Conservation (phyloP, 139 green algal species). For the Chara braunii region DNA sequence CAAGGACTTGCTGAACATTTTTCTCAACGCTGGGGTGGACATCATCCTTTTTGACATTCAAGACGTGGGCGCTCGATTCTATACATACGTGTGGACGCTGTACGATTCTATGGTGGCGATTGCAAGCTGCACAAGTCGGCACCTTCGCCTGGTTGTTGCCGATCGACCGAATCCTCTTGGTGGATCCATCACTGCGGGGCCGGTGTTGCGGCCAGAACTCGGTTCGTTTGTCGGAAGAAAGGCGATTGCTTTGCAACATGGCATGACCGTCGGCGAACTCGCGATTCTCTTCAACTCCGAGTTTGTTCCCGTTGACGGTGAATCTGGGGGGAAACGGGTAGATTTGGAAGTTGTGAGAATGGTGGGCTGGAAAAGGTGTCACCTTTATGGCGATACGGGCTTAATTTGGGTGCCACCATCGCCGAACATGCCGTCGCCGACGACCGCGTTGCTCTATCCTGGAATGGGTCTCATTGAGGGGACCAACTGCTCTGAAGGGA, state of each 20-base stretch:
- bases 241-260: constrained; percentile 43
- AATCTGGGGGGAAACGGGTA: constrained; percentile 20
- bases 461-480: constrained; percentile 45
- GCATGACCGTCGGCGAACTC: constrained; percentile 48
- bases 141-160: constrained; percentile 36
- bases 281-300: constrained; percentile 47
- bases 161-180: constrained; percentile 49
- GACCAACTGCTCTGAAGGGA: constrained; percentile 38
- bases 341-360: constrained; percentile 43
- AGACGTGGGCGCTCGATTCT: constrained; percentile 49
- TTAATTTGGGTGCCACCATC: constrained; percentile 46
- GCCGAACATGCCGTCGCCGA: constrained; percentile 49
- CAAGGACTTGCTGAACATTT: background rate
- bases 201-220: constrained; percentile 21
- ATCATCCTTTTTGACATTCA: constrained; percentile 50
- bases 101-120: constrained; percentile 51
- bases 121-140: constrained; percentile 4
- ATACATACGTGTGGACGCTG: constrained; percentile 55
- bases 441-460: constrained; percentile 43
- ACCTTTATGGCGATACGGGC: constrained; percentile 28
- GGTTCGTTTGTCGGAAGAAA: constrained; percentile 46
- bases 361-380: constrained; percentile 30
- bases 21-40: constrained; percentile 29
- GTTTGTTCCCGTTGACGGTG: constrained; percentile 29
- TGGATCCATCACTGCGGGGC: constrained; percentile 38